Base-by-base conservation (phyloP, 768 basidiomycete genomes). In the Chiua virens region DNA sequence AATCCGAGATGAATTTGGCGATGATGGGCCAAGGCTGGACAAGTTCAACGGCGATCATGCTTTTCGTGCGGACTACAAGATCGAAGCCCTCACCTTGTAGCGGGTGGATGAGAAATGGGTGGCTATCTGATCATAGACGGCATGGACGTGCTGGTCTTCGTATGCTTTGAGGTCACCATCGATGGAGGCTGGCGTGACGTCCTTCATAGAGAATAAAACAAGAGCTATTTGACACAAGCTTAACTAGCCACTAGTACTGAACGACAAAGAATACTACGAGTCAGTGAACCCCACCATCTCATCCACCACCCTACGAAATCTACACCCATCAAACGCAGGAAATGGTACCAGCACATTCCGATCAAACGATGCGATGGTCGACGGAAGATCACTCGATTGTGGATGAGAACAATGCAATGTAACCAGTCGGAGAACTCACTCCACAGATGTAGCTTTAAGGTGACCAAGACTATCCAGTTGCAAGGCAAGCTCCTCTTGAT, bases 11-110 rank as follows among this genome's bases (percentile, higher is more conserved):
- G 67, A 96, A 97, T 37, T 71, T 63, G 15, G 83, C 79, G 42
- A 95, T 86, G 53, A 96, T 80, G 5, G 95, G 93, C 93, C 92
- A 96, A 54, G 91, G 91, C 92, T 93, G 47, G 50, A 43, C 46
- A 39, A 41, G 42, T 42, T 41, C 7, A 43, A 50, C 23, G 8
- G 36, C 28, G 4, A 28, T 30, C 5, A n/a, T n/a, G 14, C 43
- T 30, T 1, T 14, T 14, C n/a, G 15, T 34, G 21, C 9, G 18
- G 22, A 28, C 9, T 3, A 37, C 11, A 18, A 20, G 27, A 43
- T 8, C 8, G 8, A 30, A 22, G 22, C 18, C 51, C 22, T 17
- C 52, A 87, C 90, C 76, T 93, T 93, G 74, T 96, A 93, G 23
- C 93, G 79, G 8, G 92, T 96, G 0, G 86, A 85, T 9, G 89